These are phyloP conservation scores for Aspergillus vadensis DNA, from an alignment of 2,329 filamentous ascomycete species.

Conservation along the genomic window DNA sequence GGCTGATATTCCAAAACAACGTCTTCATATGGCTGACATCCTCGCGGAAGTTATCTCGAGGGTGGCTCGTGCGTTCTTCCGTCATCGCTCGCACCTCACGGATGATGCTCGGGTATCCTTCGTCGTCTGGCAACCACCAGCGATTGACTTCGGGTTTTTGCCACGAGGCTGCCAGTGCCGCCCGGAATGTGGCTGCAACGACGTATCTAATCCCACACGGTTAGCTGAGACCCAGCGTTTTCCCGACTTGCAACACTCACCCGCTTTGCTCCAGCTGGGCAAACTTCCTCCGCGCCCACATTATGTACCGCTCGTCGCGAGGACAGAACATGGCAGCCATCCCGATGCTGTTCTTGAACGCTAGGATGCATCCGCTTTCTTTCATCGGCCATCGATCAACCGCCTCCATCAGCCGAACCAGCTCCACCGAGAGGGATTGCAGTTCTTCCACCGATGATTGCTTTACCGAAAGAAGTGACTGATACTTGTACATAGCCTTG, in stretches of 20 bases:
- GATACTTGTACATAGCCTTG: constrained; percentile 77
- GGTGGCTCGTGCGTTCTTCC: constrained; percentile 68
- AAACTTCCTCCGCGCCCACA: constrained; percentile 80
- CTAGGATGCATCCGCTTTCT: constrained; percentile 69
- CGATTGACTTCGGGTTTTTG: constrained; percentile 68
- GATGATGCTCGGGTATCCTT: constrained; percentile 72
- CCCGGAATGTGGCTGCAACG: constrained; percentile 72
- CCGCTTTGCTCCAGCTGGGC: constrained; percentile 76
- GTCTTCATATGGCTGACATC: constrained; percentile 74
- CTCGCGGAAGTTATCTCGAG: constrained; percentile 56
- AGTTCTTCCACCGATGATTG: constrained; percentile 58
- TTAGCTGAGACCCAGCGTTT: constrained; percentile 4
- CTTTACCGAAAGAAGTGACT: constrained; percentile 62
- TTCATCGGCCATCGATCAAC: constrained; percentile 71
- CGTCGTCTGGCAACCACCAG: constrained; percentile 89
- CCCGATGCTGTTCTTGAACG: constrained; percentile 73
- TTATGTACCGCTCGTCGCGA: constrained; percentile 68
- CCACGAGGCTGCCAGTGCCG: constrained; percentile 75
- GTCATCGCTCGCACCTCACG: constrained; percentile 78
- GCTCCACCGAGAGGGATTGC: constrained; percentile 63
- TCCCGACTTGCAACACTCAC: constrained; percentile 48
- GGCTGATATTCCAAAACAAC: constrained; percentile 66
- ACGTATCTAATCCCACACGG: constrained; percentile 66
- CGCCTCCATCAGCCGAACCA: constrained; percentile 78
- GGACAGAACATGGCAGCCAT: constrained; percentile 80